Evolutionary conservation across 2,329 filamentous ascomycete species (phyloP).

Genomic region (Microthyrium microscopicum): DNA sequence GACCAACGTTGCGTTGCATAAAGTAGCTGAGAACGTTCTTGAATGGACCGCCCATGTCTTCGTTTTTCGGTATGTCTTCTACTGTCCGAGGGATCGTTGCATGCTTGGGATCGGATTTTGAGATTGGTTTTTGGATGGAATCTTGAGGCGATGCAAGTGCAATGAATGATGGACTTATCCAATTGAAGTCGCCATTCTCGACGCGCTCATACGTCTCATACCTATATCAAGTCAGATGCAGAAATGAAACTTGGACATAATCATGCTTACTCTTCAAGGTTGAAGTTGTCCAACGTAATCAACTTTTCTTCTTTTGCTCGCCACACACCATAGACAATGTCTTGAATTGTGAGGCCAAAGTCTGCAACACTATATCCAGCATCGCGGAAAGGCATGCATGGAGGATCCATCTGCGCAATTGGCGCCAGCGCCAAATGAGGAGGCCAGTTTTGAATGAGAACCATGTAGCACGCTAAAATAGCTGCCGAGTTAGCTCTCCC

Average conservation of each 20-base stretch:
- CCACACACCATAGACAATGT: constrained; percentile 97
- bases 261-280: constrained; percentile 76
- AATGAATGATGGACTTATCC: constrained; percentile 87
- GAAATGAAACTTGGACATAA: constrained; percentile 14
- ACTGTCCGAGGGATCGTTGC: constrained; percentile 57
- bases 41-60: constrained; percentile 61
- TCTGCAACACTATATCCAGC: constrained; percentile 97
- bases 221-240: constrained; percentile 19
- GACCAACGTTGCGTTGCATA: constrained; percentile 67
- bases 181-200: constrained; percentile 99
- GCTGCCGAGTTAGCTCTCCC: constrained; percentile 87
- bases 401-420: constrained; percentile 90
- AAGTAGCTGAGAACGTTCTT: constrained; percentile 94
- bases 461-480: constrained; percentile 95
- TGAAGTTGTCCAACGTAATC: constrained; percentile 83
- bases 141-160: constrained; percentile 93
- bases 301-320: constrained; percentile 93
- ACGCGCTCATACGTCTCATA: constrained; percentile 93
- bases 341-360: constrained; percentile 88
- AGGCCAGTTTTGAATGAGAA: constrained; percentile 93
- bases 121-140: constrained; percentile 54
- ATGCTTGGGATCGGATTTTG: constrained; percentile 56
- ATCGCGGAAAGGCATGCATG: constrained; percentile 96
- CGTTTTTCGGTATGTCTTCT: constrained; percentile 53
- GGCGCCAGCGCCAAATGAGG: constrained; percentile 89